A percentile compares a stretch with the other conserved stretches of the same genome.
Conservation (phyloP, 805 yeast genomes). For the Wickerhamomyces bovis region DNA sequence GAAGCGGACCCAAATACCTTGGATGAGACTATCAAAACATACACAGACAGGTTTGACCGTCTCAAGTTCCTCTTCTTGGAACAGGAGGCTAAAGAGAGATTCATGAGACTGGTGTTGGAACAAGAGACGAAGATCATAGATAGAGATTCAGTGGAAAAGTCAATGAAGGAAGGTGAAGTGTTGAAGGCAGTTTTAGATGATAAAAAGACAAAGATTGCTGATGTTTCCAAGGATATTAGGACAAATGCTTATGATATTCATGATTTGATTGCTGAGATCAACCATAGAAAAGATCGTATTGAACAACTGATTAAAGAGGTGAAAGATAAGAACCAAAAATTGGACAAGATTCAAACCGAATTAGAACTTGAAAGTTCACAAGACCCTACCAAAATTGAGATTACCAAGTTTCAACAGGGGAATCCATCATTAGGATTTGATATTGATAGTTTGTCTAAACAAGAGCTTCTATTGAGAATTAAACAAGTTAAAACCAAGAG, state of each 20-base stretch:
- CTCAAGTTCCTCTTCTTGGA: conserved; percentile 62
- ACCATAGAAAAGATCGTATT: not conserved
- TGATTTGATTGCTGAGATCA: not conserved
- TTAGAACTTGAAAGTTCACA: not conserved
- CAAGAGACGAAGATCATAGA: conserved; percentile 25
- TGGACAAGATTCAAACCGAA: not conserved
- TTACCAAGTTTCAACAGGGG: not conserved
- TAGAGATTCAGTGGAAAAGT: conserved; percentile 29
- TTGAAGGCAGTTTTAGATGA: conserved; percentile 25
- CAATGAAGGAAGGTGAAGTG: conserved; percentile 23
- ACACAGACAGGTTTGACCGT: conserved; percentile 35
- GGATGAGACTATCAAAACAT: conserved; percentile 32
- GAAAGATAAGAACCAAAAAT: not conserved
- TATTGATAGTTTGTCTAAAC: conserved; percentile 2
- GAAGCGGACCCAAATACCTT: conserved; percentile 27
- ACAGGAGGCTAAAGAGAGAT: conserved; percentile 66
- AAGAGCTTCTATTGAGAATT: not conserved
- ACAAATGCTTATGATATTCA: not conserved
- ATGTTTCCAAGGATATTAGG: conserved; percentile 1
- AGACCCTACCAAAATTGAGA: not conserved
- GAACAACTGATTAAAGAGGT: conserved; percentile 9
- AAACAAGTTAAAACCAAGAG: conserved; percentile 3
- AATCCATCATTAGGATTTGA: not conserved
- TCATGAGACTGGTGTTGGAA: conserved; percentile 45
- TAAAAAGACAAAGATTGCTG: conserved; percentile 12